These are phyloP conservation scores for Boletus vermiculosoides DNA, from an alignment of 768 basidiomycete species.

Conservation along the genomic window DNA sequence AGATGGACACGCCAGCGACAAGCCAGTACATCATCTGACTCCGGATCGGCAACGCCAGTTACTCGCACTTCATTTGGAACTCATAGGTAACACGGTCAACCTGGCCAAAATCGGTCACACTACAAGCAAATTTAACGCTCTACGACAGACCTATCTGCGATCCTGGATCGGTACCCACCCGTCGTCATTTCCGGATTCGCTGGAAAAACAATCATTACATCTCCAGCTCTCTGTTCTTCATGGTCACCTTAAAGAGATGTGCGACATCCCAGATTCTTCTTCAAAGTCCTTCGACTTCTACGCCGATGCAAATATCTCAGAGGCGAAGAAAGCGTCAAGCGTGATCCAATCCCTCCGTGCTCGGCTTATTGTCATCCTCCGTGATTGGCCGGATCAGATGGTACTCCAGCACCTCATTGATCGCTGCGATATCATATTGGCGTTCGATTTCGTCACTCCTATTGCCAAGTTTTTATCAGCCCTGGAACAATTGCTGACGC, in stretches of 20 bases:
- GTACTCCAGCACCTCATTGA: slow-evolving; percentile 81
- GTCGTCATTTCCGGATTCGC: slow-evolving; percentile 34
- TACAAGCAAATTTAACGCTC: slow-evolving; percentile 29
- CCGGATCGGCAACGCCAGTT: slow-evolving; percentile 35
- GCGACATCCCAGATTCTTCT: slow-evolving; percentile 17
- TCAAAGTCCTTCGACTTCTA: slow-evolving; percentile 70
- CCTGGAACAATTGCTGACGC: slow-evolving; percentile 79
- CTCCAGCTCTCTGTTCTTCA: slow-evolving; percentile 54
- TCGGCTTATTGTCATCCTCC: slow-evolving; percentile 56
- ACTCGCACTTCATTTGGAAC: slow-evolving; percentile 45
- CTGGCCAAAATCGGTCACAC: neutral
- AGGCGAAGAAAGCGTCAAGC: slow-evolving; percentile 59
- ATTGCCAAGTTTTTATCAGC: slow-evolving; percentile 80
- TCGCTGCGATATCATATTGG: slow-evolving; percentile 65
- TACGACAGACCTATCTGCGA: slow-evolving; percentile 36
- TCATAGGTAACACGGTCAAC: slow-evolving; percentile 33
- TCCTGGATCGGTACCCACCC: slow-evolving; percentile 33
- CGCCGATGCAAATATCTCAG: slow-evolving; percentile 66
- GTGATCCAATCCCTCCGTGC: slow-evolving; percentile 50
- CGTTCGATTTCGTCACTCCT: slow-evolving; percentile 62
- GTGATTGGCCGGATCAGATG: slow-evolving; percentile 97
- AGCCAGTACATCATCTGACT: slow-evolving; percentile 30
- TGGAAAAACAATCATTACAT: slow-evolving; percentile 53
- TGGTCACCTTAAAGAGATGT: slow-evolving; percentile 36
- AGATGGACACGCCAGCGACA: neutral